These are phyloP conservation scores for Chlorophyllum brunneum DNA, from an alignment of 768 basidiomycete species.

Conservation along the genomic window DNA sequence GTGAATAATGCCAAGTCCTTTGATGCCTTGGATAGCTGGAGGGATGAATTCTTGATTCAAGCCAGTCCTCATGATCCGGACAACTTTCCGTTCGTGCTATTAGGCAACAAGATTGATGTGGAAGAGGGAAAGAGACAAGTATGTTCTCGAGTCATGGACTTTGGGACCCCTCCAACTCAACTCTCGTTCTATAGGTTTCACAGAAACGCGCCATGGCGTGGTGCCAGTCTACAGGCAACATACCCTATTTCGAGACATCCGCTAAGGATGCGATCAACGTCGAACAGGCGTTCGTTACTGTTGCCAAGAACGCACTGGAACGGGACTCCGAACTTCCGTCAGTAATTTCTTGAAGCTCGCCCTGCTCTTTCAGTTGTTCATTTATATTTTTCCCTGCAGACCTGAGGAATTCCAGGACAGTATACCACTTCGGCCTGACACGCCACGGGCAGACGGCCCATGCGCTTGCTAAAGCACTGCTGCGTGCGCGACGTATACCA, in stretches of 20 bases:
- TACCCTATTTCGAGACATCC: constrained; percentile 99
- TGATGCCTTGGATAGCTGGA: constrained; percentile 98
- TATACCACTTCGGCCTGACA: constrained; percentile 13
- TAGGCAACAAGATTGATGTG: constrained; percentile 99
- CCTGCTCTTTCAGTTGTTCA: not conserved
- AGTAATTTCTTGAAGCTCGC: not conserved
- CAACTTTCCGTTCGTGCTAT: constrained; percentile 98
- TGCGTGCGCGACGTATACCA: not conserved
- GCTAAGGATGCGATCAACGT: constrained; percentile 99
- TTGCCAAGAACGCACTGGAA: constrained; percentile 96
- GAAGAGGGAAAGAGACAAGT: constrained; percentile 99
- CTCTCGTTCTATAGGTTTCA: constrained; percentile 60
- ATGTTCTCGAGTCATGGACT: constrained; percentile 17
- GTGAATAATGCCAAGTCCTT: constrained; percentile 99
- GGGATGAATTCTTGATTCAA: constrained; percentile 98
- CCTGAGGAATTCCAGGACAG: constrained; percentile 6
- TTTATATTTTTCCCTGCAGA: not conserved
- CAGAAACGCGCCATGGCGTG: constrained; percentile 99
- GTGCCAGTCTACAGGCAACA: constrained; percentile 99
- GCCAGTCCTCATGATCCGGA: constrained; percentile 98
- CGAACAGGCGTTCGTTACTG: constrained; percentile 98
- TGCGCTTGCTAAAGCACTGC: not conserved
- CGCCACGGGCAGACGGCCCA: constrained; percentile 1
- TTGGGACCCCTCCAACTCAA: not conserved
- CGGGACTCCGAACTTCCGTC: constrained; percentile 75